These are phyloP conservation scores for Penicillium thymicola DNA, from an alignment of 2,329 filamentous ascomycete species.

Conservation along the genomic window DNA sequence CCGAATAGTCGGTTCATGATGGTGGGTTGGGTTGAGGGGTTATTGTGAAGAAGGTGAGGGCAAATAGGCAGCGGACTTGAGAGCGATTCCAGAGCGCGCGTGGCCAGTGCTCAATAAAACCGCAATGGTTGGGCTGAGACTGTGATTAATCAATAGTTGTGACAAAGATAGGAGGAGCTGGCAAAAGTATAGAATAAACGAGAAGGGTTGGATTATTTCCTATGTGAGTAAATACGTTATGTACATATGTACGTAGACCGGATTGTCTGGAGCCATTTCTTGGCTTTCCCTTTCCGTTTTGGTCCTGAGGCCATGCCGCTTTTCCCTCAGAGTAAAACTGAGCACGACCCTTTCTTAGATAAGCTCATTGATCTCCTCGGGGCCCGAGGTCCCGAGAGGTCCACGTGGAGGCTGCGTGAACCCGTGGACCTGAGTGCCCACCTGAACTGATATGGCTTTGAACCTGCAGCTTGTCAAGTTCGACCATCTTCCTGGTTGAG, in stretches of 20 bases:
- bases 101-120: conserved; percentile 8
- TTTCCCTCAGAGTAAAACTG: background rate
- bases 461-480: background rate
- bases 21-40: conserved; percentile 12
- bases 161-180: background rate
- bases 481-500: background rate
- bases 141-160: conserved; percentile 4
- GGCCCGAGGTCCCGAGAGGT: background rate
- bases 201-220: background rate
- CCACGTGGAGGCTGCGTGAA: background rate
- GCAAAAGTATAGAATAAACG: background rate
- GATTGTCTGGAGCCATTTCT: background rate
- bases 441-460: background rate
- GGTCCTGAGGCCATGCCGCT: background rate
- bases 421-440: background rate
- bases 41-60: conserved; percentile 1
- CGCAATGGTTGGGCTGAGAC: conserved; percentile 3
- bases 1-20: conserved; percentile 96
- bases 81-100: conserved; percentile 2
- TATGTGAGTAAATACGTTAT: background rate
- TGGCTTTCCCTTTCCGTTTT: background rate
- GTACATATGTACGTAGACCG: background rate
- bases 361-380: background rate
- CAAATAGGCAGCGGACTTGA: conserved; percentile 3
- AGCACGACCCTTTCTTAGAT: background rate